phyloP scores from a whole-genome alignment of 2,329 filamentous ascomycete species.

The Periconia macrospinosa region DNA sequence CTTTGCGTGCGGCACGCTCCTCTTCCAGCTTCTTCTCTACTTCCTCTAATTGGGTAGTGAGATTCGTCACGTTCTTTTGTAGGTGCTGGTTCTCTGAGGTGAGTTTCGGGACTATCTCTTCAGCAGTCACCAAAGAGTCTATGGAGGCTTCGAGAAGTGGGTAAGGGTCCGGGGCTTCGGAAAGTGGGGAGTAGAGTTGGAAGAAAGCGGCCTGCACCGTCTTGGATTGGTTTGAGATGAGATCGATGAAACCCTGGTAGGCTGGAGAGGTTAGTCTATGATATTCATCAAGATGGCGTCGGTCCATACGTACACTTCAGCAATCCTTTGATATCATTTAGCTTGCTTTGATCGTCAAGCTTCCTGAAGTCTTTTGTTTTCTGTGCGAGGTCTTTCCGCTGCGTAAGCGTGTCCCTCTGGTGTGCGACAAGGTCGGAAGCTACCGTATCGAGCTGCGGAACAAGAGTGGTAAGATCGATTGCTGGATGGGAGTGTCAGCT shows the following conservation, averaged over 20 bases:
- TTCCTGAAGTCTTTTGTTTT: constrained; percentile 99
- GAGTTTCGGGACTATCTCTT: constrained; percentile 88
- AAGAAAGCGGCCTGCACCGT: constrained; percentile 90
- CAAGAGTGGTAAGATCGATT: constrained; percentile 81
- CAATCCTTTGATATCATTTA: constrained; percentile 84
- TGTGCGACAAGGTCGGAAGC: constrained; percentile 94
- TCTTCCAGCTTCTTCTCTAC: constrained; percentile 78
- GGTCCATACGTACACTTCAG: constrained; percentile 67
- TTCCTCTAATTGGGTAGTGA: constrained; percentile 81
- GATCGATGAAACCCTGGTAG: constrained; percentile 96
- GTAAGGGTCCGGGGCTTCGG: constrained; percentile 95
- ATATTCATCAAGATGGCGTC: not conserved
- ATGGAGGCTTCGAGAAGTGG: constrained; percentile 94
- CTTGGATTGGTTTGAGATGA: constrained; percentile 94
- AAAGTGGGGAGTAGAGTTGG: constrained; percentile 87
- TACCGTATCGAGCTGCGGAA: constrained; percentile 84
- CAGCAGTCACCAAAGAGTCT: constrained; percentile 86
- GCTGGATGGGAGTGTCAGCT: constrained; percentile 54
- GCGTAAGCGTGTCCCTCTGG: constrained; percentile 92
- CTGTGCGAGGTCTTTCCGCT: constrained; percentile 95
- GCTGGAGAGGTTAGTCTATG: constrained; percentile 56
- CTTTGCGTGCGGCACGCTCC: constrained; percentile 72
- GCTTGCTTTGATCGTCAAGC: constrained; percentile 82
- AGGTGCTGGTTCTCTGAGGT: constrained; percentile 86
- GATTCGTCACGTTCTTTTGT: constrained; percentile 73